Conservation (phyloP, 352 stramenopile species). For the Aphanomyces stellatus region DNA sequence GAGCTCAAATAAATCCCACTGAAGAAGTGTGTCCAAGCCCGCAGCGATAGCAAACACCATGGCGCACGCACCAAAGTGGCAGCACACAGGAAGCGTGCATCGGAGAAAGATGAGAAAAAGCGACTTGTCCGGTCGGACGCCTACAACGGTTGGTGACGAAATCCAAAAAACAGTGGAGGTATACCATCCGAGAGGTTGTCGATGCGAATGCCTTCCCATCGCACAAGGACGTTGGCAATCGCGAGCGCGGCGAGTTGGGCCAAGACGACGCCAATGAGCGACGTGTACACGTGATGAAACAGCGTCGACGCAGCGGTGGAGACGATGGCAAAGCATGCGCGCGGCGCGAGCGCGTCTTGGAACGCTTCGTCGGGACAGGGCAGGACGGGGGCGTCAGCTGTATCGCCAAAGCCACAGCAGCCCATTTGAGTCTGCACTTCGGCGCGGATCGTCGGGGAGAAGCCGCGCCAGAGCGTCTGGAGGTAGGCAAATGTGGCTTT, state of each 20-base stretch:
- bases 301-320: constrained; percentile 24
- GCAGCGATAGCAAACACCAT: constrained; percentile 26
- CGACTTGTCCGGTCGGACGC: not conserved
- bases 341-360: constrained; percentile 25
- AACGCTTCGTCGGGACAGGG: constrained; percentile 45
- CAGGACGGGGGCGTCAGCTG: constrained; percentile 24
- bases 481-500: constrained; percentile 24
- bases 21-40: constrained; percentile 35
- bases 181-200: constrained; percentile 3
- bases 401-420: constrained; percentile 41
- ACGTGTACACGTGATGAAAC: constrained; percentile 32
- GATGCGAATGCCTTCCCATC: constrained; percentile 32
- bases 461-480: constrained; percentile 24
- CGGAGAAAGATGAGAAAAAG: constrained; percentile 23
- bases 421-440: constrained; percentile 36
- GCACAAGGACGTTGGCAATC: constrained; percentile 40
- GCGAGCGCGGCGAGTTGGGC: constrained; percentile 31
- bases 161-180: not conserved
- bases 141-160: not conserved
- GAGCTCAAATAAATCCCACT: constrained; percentile 31
- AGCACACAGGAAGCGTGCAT: constrained; percentile 33
- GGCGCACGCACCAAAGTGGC: constrained; percentile 25
- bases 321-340: constrained; percentile 31
- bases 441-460: constrained; percentile 21
- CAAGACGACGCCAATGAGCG: constrained; percentile 29